These are phyloP conservation scores for Amanita polypyramis DNA, from an alignment of 768 basidiomycete species.

Conservation along the genomic window DNA sequence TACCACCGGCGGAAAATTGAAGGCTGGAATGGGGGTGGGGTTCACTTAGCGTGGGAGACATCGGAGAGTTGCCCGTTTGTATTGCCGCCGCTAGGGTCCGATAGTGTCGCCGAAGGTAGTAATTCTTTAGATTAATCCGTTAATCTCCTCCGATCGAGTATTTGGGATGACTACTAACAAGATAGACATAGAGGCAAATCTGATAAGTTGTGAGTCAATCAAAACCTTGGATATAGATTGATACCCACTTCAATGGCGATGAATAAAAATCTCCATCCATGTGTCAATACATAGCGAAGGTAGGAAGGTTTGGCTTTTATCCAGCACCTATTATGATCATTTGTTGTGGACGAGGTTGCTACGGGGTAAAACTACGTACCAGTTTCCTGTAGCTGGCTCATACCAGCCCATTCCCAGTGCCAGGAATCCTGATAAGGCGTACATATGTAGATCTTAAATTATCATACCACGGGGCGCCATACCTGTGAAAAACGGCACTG, in stretches of 20 bases:
- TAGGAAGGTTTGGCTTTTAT: constrained; percentile 7
- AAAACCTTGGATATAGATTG: neutral
- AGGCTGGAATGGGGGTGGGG: neutral
- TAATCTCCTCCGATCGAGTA: no score
- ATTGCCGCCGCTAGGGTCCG: neutral
- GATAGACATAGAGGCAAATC: neutral
- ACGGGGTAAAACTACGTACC: neutral
- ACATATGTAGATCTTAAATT: no score
- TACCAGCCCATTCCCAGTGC: constrained; percentile 10
- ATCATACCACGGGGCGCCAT: neutral
- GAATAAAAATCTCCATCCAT: constrained; percentile 11
- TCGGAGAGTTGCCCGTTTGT: neutral
- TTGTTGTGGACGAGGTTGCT: neutral
- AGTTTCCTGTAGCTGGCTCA: constrained; percentile 9
- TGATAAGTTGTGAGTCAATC: neutral
- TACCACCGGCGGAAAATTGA: neutral
- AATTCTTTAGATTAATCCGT: neutral
- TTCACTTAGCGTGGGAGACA: neutral
- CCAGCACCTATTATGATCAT: constrained; percentile 9
- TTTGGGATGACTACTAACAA: neutral
- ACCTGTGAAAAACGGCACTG: constrained; percentile 6
- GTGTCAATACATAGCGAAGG: constrained; percentile 10
- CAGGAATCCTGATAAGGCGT: constrained; percentile 5
- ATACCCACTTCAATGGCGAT: constrained; percentile 16
- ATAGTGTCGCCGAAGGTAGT: constrained; percentile 4